Evolutionary conservation across 768 basidiomycete species (phyloP), one percentile per base, ranked within the genome.

Genomic region (Rhizopogon sp.): DNA sequence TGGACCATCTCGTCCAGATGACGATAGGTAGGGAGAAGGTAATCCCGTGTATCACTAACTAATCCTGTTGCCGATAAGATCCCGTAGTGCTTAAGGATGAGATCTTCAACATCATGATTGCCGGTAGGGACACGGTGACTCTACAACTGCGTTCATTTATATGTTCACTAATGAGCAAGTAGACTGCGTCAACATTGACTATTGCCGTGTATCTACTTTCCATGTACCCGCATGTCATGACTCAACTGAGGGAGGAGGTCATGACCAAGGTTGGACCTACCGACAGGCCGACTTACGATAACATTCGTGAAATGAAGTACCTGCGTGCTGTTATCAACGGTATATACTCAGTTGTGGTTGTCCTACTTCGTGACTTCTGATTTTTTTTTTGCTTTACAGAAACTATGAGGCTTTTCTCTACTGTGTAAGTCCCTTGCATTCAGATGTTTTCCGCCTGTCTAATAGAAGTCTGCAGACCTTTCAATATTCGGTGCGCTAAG

Each of bases 281-380:
- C 2, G 68, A 74, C 2, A 68, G 76, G 7, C 84, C 83, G 1
- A 76, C 77, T 4, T 79, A 76, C 54, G 80, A 82, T 46, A 75
- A 79, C 52, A 78, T 87, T 51, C 73, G 76, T 33, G 78, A 80
- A 7, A 83, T 86, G 80, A 85, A 79, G 61, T 85, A 78, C 58
- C 70, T 86, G 1, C 73, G 83, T 9, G 85, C 85, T 1, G 80
- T 85, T 5, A 79, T 86, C 46, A 85, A 87, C 56, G 84, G 83
- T 81, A 41, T 5, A 62, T 49, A 54, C 45, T 1, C 42, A 22
- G 2, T 50, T 44, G n/a, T 11, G 17, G 14, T 25, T 7, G 37
- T 42, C 8, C 16, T 28, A 10, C 44, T 5, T 22, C n/a, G n/a
- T 31, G 17, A 6, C 46, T 39, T 49, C 58, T 47, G 14, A 2